These are phyloP conservation scores for Kwoniella pini DNA, from an alignment of 768 basidiomycete genomes.

Conservation along the genomic window DNA sequence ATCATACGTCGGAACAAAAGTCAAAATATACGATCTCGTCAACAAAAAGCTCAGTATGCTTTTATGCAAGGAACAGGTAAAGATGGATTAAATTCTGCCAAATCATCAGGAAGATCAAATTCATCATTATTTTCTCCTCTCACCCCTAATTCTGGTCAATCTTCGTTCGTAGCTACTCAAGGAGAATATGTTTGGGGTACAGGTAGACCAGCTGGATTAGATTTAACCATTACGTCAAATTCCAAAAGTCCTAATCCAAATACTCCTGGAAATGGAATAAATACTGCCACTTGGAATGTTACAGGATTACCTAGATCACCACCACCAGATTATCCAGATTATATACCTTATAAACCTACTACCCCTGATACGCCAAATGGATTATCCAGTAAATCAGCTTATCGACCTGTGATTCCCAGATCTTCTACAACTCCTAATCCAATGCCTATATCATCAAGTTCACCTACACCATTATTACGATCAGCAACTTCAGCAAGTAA, in stretches of 20 bases:
- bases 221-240: background rate
- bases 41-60: constrained; percentile 4
- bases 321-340: constrained; percentile 22
- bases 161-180: background rate
- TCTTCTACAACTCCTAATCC: background rate
- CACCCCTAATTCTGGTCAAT: constrained; percentile 2
- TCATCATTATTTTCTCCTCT: constrained; percentile 1
- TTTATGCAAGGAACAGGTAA: constrained; percentile 11
- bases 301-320: background rate
- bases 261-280: background rate
- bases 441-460: background rate
- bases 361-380: background rate
- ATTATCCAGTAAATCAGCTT: constrained; percentile 2
- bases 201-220: constrained; percentile 14
- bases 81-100: constrained; percentile 1
- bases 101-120: constrained; percentile 6
- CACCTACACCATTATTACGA: background rate
- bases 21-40: background rate
- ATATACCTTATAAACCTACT: constrained; percentile 15
- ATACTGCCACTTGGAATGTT: background rate
- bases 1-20: constrained; percentile 1
- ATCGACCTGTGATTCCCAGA: background rate
- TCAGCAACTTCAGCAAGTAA: background rate
- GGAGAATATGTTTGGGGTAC: constrained; percentile 15
- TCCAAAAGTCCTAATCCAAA: background rate